A percentile compares a stretch with the other conserved stretches of the same genome.
These are phyloP conservation scores for Phycomyces nitens DNA, from an alignment of 192 early-diverging fungal species.

Conservation along the genomic window DNA sequence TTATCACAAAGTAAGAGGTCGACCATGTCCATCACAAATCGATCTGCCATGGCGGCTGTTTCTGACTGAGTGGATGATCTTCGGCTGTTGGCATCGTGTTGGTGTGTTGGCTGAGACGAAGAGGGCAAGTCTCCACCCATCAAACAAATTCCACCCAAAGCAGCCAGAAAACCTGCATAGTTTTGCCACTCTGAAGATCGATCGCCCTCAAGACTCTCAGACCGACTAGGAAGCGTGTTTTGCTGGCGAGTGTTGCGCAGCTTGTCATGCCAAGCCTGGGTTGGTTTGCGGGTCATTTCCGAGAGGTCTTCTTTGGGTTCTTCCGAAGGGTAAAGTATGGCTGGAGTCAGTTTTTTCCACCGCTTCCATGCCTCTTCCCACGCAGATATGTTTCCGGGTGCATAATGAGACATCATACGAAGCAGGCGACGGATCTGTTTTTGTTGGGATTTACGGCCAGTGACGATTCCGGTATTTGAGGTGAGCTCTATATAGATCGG, in stretches of 20 bases:
- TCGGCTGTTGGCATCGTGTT: conserved; percentile 7
- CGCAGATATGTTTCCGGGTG: conserved; percentile 71
- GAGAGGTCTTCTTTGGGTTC: conserved; percentile 29
- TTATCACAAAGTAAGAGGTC: conserved; percentile 73
- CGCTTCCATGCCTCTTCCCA: conserved; percentile 80
- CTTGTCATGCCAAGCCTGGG: conserved; percentile 40
- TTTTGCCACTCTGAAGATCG: conserved; percentile 69
- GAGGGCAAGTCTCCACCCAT: conserved; percentile 23
- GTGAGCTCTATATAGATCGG: conserved; percentile 67
- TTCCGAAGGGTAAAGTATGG: conserved; percentile 29
- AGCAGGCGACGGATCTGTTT: conserved; percentile 71
- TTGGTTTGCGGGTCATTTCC: conserved; percentile 27
- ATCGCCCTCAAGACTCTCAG: conserved; percentile 26
- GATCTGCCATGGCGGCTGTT: conserved; percentile 53
- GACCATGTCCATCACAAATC: conserved; percentile 72
- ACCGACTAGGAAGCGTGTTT: conserved; percentile 9
- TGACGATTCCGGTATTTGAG: conserved; percentile 41
- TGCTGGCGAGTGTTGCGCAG: conserved; percentile 26
- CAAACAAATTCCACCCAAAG: conserved; percentile 72
- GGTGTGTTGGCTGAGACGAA: conserved; percentile 13
- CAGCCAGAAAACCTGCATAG: conserved; percentile 79
- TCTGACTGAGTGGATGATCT: conserved; percentile 18
- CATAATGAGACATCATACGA: conserved; percentile 59
- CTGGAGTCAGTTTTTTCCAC: conserved; percentile 62
- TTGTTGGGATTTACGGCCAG: conserved; percentile 72